Evolutionary conservation across 257 asterid genomes (phyloP).

Genomic region (Solanum okadae): DNA sequence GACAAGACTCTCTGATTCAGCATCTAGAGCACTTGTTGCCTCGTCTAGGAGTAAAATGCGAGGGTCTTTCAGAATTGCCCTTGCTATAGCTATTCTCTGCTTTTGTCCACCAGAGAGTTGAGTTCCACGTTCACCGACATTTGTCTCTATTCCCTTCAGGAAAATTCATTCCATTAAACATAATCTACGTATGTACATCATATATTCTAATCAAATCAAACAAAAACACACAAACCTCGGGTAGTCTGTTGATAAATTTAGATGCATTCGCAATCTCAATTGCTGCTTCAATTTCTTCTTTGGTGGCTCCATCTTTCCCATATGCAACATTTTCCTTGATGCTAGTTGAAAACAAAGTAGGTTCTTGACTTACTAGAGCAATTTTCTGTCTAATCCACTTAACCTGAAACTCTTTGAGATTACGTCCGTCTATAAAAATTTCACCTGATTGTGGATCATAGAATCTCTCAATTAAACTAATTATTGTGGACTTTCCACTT

Average conservation of each 20-base stretch:
- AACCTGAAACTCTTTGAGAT: slow-evolving; percentile 52
- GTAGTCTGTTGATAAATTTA: slow-evolving; percentile 55
- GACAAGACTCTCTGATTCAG: slow-evolving; percentile 60
- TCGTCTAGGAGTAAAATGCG: slow-evolving; percentile 59
- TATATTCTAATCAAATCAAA: not conserved
- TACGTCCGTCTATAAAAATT: slow-evolving; percentile 46
- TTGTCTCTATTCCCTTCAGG: slow-evolving; percentile 51
- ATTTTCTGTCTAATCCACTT: slow-evolving; percentile 68
- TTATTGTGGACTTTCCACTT: slow-evolving; percentile 72
- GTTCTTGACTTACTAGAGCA: slow-evolving; percentile 80
- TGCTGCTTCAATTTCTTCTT: slow-evolving; percentile 52
- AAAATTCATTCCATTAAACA: not conserved
- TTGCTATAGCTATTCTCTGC: slow-evolving; percentile 68
- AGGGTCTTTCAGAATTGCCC: slow-evolving; percentile 69
- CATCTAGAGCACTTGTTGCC: slow-evolving; percentile 77
- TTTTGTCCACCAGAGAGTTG: slow-evolving; percentile 82
- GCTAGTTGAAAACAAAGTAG: slow-evolving; percentile 60
- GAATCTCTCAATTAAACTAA: slow-evolving; percentile 64
- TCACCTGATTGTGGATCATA: slow-evolving; percentile 67
- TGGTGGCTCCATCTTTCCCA: slow-evolving; percentile 57
- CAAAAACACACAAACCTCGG: slow-evolving; percentile 29
- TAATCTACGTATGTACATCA: not conserved
- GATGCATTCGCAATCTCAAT: slow-evolving; percentile 67
- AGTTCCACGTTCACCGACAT: slow-evolving; percentile 73
- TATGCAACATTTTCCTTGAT: slow-evolving; percentile 64